Conservation (phyloP, 2,329 filamentous ascomycete species). For the Colletotrichum sp. region DNA sequence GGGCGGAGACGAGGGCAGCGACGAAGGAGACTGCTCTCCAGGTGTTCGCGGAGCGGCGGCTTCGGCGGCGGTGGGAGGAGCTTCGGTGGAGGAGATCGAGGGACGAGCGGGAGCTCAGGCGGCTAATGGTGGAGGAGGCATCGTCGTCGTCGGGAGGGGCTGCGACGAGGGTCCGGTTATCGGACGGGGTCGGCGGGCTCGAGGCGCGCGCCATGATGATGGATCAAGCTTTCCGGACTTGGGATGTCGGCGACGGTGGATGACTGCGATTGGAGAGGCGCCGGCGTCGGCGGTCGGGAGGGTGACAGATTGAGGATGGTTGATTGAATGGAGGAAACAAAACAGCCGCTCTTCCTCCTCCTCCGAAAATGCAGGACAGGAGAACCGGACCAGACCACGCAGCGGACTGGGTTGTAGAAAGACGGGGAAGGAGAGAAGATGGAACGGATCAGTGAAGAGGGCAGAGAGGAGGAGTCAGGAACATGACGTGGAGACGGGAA, state of each 20-base stretch:
- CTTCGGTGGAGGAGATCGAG: slow-evolving; percentile 14
- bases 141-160: slow-evolving; percentile 3
- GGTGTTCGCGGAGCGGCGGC: slow-evolving; percentile 29
- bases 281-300: background rate
- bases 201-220: slow-evolving; percentile 16
- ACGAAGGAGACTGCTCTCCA: slow-evolving; percentile 55
- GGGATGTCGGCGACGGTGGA: background rate
- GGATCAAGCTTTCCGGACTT: background rate
- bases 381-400: background rate
- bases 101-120: slow-evolving; percentile 25
- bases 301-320: background rate
- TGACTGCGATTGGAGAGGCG: background rate
- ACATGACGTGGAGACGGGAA: background rate
- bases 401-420: background rate
- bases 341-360: background rate
- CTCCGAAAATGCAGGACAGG: background rate
- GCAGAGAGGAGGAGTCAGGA: background rate
- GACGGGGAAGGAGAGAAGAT: background rate
- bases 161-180: background rate
- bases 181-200: background rate
- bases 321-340: background rate
- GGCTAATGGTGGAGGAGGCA: slow-evolving; percentile 22
- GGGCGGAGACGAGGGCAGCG: slow-evolving; percentile 59
- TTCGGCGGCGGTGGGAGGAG: slow-evolving; percentile 11
- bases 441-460: background rate